Evolutionary conservation across 352 stramenopile species (phyloP).

Genomic region (Globisporangium uncinulatum): DNA sequence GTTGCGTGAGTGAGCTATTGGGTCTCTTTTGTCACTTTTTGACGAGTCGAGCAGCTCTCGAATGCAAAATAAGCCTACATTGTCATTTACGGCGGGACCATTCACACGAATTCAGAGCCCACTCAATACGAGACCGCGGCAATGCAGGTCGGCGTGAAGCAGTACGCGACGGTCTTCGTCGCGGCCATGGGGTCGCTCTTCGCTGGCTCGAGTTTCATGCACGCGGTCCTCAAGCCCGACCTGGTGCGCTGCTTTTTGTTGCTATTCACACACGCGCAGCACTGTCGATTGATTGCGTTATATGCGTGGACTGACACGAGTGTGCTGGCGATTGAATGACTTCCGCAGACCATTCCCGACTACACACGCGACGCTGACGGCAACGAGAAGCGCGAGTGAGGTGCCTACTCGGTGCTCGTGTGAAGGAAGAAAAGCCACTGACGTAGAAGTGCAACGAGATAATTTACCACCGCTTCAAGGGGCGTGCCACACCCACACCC

Average conservation of each 20-base stretch:
- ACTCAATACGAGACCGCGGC: no score
- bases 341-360: conserved; percentile 7
- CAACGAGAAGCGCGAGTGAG: conserved; percentile 13
- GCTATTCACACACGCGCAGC: neutral
- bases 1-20: neutral
- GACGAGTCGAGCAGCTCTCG: neutral
- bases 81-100: no score
- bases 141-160: conserved; percentile 58
- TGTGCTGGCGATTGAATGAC: conserved; percentile 1
- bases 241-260: conserved; percentile 32
- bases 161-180: conserved; percentile 70
- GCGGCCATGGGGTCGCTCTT: conserved; percentile 78
- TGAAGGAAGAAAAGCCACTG: no score
- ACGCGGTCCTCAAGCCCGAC: conserved; percentile 76
- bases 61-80: no score
- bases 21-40: neutral
- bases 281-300: neutral
- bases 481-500: neutral
- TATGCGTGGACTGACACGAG: neutral
- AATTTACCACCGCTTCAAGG: neutral
- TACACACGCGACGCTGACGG: conserved; percentile 10
- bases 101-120: no score
- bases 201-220: conserved; percentile 79
- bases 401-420: no score
- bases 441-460: neutral